Evolutionary conservation across 2,329 filamentous ascomycete species (phyloP).

Genomic region (Paramyrothecium sp.): DNA sequence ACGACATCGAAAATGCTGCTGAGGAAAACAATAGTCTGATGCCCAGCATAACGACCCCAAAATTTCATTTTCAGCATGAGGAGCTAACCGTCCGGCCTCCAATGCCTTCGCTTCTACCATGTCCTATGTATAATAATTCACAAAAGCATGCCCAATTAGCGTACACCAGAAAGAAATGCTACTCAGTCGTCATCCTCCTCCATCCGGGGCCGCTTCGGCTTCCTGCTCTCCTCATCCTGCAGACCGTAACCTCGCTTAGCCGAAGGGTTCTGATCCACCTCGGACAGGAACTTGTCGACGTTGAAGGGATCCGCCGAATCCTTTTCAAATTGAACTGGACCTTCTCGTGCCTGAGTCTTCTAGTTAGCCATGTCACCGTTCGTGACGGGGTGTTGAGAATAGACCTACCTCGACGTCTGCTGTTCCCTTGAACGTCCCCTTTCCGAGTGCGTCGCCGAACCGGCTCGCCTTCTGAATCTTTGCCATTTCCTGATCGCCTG

Average conservation of each 20-base stretch:
- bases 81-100: no score
- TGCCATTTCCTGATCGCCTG: constrained; percentile 78
- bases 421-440: constrained; percentile 87
- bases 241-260: constrained; percentile 76
- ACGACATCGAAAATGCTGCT: no score
- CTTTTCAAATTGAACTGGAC: constrained; percentile 95
- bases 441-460: constrained; percentile 83
- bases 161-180: not conserved
- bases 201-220: constrained; percentile 72
- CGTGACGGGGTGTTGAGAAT: not conserved
- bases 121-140: not conserved
- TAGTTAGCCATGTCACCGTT: constrained; percentile 24
- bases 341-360: constrained; percentile 67
- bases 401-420: constrained; percentile 72
- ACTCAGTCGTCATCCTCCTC: constrained; percentile 58
- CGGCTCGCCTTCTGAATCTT: constrained; percentile 82
- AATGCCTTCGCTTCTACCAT: no score
- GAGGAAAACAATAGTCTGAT: no score
- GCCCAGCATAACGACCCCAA: no score
- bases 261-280: constrained; percentile 64
- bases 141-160: not conserved
- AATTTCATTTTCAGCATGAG: no score
- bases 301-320: constrained; percentile 85
- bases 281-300: constrained; percentile 88
- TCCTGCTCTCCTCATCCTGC: constrained; percentile 60